Evolutionary conservation across 306 rosid genomes (phyloP).

Genomic region (Argentina anserina): DNA sequence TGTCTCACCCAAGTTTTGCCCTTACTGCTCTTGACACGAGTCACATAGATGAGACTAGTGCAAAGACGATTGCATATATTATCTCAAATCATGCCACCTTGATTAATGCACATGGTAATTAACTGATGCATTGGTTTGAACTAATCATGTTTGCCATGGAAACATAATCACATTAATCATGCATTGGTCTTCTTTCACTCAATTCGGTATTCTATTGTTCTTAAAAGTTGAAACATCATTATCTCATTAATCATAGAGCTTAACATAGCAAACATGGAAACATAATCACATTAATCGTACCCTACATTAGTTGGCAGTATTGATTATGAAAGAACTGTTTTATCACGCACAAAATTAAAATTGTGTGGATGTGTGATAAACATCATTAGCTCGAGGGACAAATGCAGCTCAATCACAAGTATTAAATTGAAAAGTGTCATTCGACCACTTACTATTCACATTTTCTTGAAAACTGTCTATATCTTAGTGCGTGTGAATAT

Average conservation of each 20-base stretch:
- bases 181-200: neutral
- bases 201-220: neutral
- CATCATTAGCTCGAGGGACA: no score
- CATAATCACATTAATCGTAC: conserved; percentile 23
- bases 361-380: neutral
- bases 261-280: conserved; percentile 33
- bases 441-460: no score
- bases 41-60: neutral
- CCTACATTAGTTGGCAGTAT: conserved; percentile 14
- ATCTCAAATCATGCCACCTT: conserved; percentile 3
- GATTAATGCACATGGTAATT: conserved; percentile 2
- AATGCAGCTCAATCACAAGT: no score
- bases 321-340: neutral
- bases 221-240: conserved; percentile 4
- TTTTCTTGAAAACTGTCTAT: no score
- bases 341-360: neutral
- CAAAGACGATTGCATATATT: neutral
- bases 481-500: no score
- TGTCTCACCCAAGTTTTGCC: neutral
- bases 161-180: no score
- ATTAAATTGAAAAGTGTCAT: no score
- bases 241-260: conserved; percentile 11
- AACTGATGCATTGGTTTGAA: neutral
- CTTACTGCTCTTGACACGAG: conserved; percentile 8
- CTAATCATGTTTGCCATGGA: neutral